These are phyloP conservation scores for Pichia cabralensis DNA, from an alignment of 805 yeast species.

Conservation along the genomic window DNA sequence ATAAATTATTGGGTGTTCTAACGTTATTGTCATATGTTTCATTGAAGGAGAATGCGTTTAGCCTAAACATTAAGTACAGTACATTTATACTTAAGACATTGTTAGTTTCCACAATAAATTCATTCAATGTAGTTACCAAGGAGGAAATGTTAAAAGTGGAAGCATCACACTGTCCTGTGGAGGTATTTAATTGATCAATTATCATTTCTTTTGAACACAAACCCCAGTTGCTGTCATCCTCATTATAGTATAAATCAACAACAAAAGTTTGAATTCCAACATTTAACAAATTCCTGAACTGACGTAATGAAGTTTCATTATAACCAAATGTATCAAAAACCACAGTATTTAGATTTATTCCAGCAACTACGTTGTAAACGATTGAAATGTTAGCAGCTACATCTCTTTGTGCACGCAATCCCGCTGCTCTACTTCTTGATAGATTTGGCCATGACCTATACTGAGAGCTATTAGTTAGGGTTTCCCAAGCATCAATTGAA, in stretches of 20 bases:
- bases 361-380: slow-evolving; percentile 30
- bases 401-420: slow-evolving; percentile 39
- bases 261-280: slow-evolving; percentile 38
- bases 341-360: slow-evolving; percentile 28
- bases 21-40: slow-evolving; percentile 1
- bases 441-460: slow-evolving; percentile 23
- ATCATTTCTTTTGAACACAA: slow-evolving; percentile 34
- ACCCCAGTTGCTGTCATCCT: slow-evolving; percentile 38
- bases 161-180: slow-evolving; percentile 9
- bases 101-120: slow-evolving; percentile 32
- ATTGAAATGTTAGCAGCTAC: slow-evolving; percentile 30
- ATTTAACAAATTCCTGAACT: slow-evolving; percentile 26
- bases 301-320: slow-evolving; percentile 20
- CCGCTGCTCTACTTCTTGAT: slow-evolving; percentile 24
- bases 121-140: slow-evolving; percentile 22
- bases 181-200: slow-evolving; percentile 11
- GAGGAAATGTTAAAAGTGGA: slow-evolving; percentile 15
- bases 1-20: slow-evolving; percentile 10
- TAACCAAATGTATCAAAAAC: slow-evolving; percentile 27
- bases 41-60: slow-evolving; percentile 17
- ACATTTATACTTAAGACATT: slow-evolving; percentile 37
- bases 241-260: slow-evolving; percentile 50
- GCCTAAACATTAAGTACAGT: slow-evolving; percentile 30
- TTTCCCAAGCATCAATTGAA: slow-evolving; percentile 1
- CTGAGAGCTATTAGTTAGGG: slow-evolving; percentile 2